Evolutionary conservation across 176 grass and related monocot genomes (phyloP), one percentile per base, ranked within the genome.

Genomic region (Oryza coarctata): DNA sequence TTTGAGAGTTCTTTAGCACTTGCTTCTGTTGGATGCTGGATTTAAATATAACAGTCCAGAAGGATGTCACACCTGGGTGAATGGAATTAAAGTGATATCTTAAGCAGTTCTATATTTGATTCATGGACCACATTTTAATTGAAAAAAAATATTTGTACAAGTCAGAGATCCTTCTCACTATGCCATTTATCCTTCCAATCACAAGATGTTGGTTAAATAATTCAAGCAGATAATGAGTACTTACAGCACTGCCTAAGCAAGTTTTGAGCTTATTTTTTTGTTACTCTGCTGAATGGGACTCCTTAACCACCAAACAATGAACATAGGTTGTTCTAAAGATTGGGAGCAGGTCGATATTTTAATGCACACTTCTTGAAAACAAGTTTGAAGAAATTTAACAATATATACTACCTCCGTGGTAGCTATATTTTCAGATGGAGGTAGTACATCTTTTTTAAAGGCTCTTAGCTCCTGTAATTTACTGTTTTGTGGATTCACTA

Each of bases 251-350:
- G 36, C 61, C 20, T 50, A 75, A 44, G 3, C 9, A 61, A 60
- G 9, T 22, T 68, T 86, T 45, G 35, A 34, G 26, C 20, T 10
- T 23, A 2, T 34, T 66, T 14, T 61, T 50, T 50, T 22, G 39
- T 22, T 36, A 18, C 29, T 69, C 25, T 30, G 35, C n/a, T 38
- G 31, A 60, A 5, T n/a, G 11, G 4, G 75, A 61, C n/a, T 38
- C 67, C 75, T 18, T 75, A 76, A 70, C 71, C 27, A 81, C 76
- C 39, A 50, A 68, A 31, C 50, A 2, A 40, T 34, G 60, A 29
- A 23, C 6, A 28, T 26, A 12, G 30, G 30, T 2, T 41, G 69
- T 27, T 67, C 44, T 75, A 31, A 79, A 88, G 14, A 75, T 45
- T 25, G 31, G 38, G 31, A 71, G 23, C 25, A 75, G 30, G 20